A percentile compares a stretch with the other conserved stretches of the same genome.
phyloP scores from a whole-genome alignment of 768 basidiomycete species.

The Trametopsis cervina region DNA sequence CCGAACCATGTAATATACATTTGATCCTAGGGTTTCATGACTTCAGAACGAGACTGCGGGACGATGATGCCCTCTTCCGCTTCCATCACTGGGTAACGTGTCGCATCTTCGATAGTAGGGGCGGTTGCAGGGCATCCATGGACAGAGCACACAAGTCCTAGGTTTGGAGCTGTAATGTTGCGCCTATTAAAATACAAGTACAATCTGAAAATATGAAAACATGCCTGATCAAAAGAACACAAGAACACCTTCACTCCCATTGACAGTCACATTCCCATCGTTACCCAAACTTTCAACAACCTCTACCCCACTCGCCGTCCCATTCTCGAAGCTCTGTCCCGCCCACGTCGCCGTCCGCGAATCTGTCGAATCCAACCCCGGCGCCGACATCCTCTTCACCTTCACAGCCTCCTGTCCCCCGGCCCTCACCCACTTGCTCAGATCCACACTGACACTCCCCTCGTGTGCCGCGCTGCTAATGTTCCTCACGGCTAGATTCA shows the following conservation, averaged over 20 bases:
- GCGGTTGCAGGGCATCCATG: too few species aligned
- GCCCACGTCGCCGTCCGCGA: conserved; percentile 22
- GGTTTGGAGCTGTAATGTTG: too few species aligned
- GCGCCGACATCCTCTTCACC: conserved; percentile 26
- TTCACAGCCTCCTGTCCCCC: not conserved
- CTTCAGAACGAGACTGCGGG: too few species aligned
- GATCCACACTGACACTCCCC: conserved; percentile 12
- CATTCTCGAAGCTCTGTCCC: conserved; percentile 26
- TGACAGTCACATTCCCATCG: conserved; percentile 17
- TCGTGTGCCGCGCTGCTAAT: conserved; percentile 13
- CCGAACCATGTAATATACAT: too few species aligned
- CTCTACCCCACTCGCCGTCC: conserved; percentile 21
- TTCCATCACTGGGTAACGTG: too few species aligned
- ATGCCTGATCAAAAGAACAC: conserved; percentile 26
- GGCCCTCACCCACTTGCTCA: conserved; percentile 10
- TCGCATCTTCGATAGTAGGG: too few species aligned
- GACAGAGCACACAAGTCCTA: too few species aligned
- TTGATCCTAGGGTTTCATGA: too few species aligned
- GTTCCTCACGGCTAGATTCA: conserved; percentile 23
- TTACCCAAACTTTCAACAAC: conserved; percentile 15
- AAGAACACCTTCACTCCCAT: conserved; percentile 25
- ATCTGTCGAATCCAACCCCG: conserved; percentile 23
- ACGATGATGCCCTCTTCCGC: too few species aligned
- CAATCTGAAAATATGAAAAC: too few species aligned
- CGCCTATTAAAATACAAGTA: too few species aligned